Conservation (phyloP, 2,329 filamentous ascomycete genomes). For the Hymenoscyphus salicellus region DNA sequence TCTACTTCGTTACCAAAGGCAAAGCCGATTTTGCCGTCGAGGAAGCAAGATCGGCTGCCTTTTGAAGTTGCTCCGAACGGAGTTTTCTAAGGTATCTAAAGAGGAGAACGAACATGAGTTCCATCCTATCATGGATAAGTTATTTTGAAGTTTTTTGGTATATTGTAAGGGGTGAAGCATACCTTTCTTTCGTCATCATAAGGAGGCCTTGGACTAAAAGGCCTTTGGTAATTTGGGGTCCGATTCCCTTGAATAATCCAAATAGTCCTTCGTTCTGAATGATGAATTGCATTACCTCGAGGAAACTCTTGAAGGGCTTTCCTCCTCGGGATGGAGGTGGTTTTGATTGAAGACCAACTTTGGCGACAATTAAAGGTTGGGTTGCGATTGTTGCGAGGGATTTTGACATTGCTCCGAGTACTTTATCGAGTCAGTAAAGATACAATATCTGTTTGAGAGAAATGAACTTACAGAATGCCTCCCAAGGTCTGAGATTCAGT, state of each 20-base stretch:
- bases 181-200: slow-evolving; percentile 99
- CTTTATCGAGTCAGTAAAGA: slow-evolving; percentile 43
- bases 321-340: slow-evolving; percentile 80
- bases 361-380: slow-evolving; percentile 94
- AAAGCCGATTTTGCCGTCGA: slow-evolving; percentile 49
- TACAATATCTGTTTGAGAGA: background rate
- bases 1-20: slow-evolving; percentile 34
- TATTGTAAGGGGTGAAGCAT: no score
- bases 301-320: slow-evolving; percentile 88
- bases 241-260: slow-evolving; percentile 95
- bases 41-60: slow-evolving; percentile 61
- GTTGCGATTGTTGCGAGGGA: slow-evolving; percentile 86
- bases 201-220: slow-evolving; percentile 89
- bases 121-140: slow-evolving; percentile 69
- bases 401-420: slow-evolving; percentile 91
- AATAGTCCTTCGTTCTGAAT: slow-evolving; percentile 78
- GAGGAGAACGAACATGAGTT: slow-evolving; percentile 81
- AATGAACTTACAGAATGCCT: slow-evolving; percentile 78
- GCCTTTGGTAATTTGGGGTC: slow-evolving; percentile 88
- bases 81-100: slow-evolving; percentile 76
- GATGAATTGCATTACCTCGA: slow-evolving; percentile 94
- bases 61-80: slow-evolving; percentile 66
- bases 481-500: slow-evolving; percentile 71
- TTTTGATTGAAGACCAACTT: slow-evolving; percentile 92
- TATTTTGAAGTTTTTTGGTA: no score